Evolutionary conservation across 139 green algal species (phyloP).

Genomic region (Diplosphaera chodatii): DNA sequence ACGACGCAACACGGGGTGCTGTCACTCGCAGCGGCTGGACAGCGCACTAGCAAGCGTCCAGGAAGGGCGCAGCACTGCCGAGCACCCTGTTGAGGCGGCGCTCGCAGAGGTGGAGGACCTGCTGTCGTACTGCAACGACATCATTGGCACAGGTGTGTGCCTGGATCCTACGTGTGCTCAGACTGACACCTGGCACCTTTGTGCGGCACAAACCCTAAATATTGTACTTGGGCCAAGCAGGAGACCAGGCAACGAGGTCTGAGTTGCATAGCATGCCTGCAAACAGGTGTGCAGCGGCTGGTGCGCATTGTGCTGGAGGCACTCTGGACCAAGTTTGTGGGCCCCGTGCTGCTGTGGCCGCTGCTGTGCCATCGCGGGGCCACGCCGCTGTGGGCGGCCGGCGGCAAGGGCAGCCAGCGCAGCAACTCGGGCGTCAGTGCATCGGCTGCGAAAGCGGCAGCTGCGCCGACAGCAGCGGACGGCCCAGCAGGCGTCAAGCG

Average conservation of each 20-base stretch:
- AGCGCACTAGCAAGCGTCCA: slow-evolving; percentile 27
- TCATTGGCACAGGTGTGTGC: slow-evolving; percentile 61
- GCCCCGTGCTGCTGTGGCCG: slow-evolving; percentile 57
- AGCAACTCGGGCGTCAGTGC: neutral
- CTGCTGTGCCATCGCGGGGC: slow-evolving; percentile 31
- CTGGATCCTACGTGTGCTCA: no score
- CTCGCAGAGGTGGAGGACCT: slow-evolving; percentile 91
- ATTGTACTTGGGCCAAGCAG: no score
- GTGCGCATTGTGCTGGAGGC: slow-evolving; percentile 28
- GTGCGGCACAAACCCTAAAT: no score
- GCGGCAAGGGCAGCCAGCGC: neutral
- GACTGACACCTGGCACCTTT: no score
- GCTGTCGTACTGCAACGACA: slow-evolving; percentile 88
- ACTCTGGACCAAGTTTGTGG: slow-evolving; percentile 55
- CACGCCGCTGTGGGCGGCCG: neutral
- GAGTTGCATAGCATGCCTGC: no score
- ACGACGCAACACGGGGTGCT: no score
- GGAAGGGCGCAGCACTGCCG: slow-evolving; percentile 18
- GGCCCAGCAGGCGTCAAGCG: neutral
- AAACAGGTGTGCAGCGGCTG: slow-evolving; percentile 30
- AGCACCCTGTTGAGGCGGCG: slow-evolving; percentile 61
- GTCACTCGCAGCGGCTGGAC: slow-evolving; percentile 37
- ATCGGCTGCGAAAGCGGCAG: slow-evolving; percentile 11
- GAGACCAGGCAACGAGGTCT: no score
- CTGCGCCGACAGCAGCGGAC: no score